A percentile compares a stretch with the other conserved stretches of the same genome.
Evolutionary conservation across 441 rosid genomes (phyloP).

Genomic region (Pelargonium fulgidum): DNA sequence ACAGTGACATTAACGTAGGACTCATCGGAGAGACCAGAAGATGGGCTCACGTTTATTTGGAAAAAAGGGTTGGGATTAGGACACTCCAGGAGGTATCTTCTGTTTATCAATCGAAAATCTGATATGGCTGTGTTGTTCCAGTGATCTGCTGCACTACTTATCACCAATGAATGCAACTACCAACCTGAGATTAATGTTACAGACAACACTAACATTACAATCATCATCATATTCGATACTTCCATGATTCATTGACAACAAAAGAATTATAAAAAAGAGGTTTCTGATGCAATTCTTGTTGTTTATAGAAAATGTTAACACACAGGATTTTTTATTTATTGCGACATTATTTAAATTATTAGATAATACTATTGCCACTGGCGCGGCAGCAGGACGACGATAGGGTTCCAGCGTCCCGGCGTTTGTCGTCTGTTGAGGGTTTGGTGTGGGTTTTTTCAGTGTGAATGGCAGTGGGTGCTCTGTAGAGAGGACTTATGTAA

Average conservation of each 20-base stretch:
- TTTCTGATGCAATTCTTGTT: too few species aligned
- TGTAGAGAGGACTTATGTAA: background rate
- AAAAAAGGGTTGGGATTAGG: background rate
- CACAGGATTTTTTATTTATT: too few species aligned
- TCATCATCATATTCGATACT: too few species aligned
- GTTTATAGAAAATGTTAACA: too few species aligned
- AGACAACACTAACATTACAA: too few species aligned
- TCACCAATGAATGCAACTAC: background rate
- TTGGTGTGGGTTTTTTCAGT: constrained; percentile 13
- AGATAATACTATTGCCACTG: too few species aligned
- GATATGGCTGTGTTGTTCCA: background rate
- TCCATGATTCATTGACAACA: too few species aligned
- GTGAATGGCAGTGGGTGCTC: background rate
- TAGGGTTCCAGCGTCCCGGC: constrained; percentile 32
- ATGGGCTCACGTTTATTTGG: background rate
- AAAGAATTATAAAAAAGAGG: too few species aligned
- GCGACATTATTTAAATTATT: too few species aligned
- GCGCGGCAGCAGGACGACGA: too few species aligned
- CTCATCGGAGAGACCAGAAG: background rate
- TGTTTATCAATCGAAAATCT: background rate
- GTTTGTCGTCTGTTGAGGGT: constrained; percentile 49
- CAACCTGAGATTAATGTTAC: too few species aligned
- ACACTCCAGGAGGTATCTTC: background rate
- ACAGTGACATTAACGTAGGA: background rate
- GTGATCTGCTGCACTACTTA: background rate